Evolutionary conservation across 2,329 filamentous ascomycete genomes (phyloP).

Genomic region (Microdochium bolleyi): DNA sequence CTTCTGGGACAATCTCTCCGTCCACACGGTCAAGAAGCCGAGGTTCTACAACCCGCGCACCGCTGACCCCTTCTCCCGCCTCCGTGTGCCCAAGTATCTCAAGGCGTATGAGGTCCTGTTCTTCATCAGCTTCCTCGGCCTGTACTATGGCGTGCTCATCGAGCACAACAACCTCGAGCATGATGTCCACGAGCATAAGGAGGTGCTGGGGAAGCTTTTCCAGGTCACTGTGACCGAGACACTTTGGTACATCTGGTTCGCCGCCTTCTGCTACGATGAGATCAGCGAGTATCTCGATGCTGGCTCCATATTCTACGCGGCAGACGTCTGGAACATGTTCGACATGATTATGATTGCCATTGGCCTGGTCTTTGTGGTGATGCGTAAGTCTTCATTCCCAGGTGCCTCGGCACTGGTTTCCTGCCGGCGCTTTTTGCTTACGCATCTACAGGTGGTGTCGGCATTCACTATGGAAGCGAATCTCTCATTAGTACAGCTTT

Average conservation of each 20-base stretch:
- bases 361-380: constrained; percentile 60
- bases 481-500: constrained; percentile 72
- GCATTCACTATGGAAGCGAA: constrained; percentile 50
- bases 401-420: not conserved
- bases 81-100: constrained; percentile 64
- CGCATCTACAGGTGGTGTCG: constrained; percentile 49
- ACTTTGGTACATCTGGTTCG: constrained; percentile 77
- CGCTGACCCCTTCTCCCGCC: constrained; percentile 58
- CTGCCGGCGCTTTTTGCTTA: constrained; percentile 11
- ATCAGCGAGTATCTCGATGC: constrained; percentile 79
- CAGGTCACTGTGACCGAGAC: constrained; percentile 62
- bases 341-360: constrained; percentile 68
- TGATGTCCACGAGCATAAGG: no score
- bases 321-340: constrained; percentile 75
- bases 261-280: constrained; percentile 82
- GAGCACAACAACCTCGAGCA: constrained; percentile 49
- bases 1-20: constrained; percentile 62
- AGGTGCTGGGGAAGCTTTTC: constrained; percentile 12
- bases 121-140: constrained; percentile 59
- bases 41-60: constrained; percentile 54
- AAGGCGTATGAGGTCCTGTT: constrained; percentile 67
- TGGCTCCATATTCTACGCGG: constrained; percentile 76
- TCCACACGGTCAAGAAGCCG: constrained; percentile 56
- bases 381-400: constrained; percentile 52
- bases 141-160: constrained; percentile 84